Base-by-base conservation (phyloP, 345 rosid species). In the Linum tenue region DNA sequence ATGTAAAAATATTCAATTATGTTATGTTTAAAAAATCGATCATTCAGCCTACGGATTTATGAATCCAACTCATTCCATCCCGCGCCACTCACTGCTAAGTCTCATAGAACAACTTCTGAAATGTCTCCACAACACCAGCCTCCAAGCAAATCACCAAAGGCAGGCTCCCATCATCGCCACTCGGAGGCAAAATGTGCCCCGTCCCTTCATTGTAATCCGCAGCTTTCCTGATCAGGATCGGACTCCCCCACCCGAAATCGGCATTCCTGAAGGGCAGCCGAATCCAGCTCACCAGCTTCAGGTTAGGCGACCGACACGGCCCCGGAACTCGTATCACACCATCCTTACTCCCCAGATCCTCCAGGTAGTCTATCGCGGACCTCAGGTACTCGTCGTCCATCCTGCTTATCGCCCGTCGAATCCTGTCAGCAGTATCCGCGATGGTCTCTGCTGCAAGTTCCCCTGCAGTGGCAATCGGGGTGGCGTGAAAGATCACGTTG, bases 81-180 rank as follows among this genome's bases (percentile, higher is more conserved):
- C n/a, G n/a, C n/a, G n/a, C n/a, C n/a, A n/a, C n/a, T n/a, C n/a
- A n/a, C n/a, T n/a, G n/a, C n/a, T n/a, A n/a, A n/a, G n/a, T n/a
- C n/a, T n/a, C n/a, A n/a, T 67, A 63, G 6, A 72, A 70, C 5
- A 63, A 67, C 63, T 72, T 66, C 39, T 63, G 6, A 55, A 77
- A 66, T 8, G 7, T 38, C 56, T 69, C 5, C 60, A 72, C 41
- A 9, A 66, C 64, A 63, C 67, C 38, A 1, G 50, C 9, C 8
- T 72, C 72, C 7, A 69, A 42, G 69, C 77, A 72, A 0, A 64
- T 59, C 53, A 3, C 10, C 62, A 64, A 10, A 1, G 44, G 1
- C 38, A 22, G 56, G 56, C 14, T 35, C 14, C 60, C 69, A 51
- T 71, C 74, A 14, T 39, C 4, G n/a, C n/a, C n/a, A 4, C 2